phyloP scores from a whole-genome alignment of 2,329 filamentous ascomycete species.

The Talaromyces sp. region DNA sequence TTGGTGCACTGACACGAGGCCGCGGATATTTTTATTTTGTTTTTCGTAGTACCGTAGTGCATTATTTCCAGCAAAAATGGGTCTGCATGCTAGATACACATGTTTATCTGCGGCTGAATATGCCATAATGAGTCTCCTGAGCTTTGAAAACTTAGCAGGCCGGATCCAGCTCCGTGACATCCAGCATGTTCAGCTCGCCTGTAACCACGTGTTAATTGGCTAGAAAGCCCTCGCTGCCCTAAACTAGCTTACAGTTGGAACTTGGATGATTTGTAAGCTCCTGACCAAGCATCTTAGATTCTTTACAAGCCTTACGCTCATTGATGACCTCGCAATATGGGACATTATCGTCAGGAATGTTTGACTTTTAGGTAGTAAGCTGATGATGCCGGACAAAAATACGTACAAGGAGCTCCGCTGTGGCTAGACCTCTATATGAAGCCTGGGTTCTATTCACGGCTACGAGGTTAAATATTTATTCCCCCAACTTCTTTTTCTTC shows the following conservation, averaged over 20 bases:
- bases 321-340: background rate
- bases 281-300: no score
- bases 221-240: background rate
- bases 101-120: no score
- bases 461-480: background rate
- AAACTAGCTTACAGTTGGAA: background rate
- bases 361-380: background rate
- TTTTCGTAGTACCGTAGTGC: no score
- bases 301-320: background rate
- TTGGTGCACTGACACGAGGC: no score
- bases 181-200: background rate
- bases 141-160: no score
- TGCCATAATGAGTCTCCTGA: no score
- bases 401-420: background rate
- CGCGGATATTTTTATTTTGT: no score
- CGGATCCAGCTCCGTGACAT: no score
- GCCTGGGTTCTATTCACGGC: background rate
- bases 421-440: background rate
- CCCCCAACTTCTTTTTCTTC: background rate
- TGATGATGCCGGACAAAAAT: background rate
- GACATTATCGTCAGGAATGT: background rate
- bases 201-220: background rate
- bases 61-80: no score
- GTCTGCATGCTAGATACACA: no score
- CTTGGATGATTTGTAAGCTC: no score